Conservation (phyloP, 805 yeast species). For the Isabelozyma rhagii region DNA sequence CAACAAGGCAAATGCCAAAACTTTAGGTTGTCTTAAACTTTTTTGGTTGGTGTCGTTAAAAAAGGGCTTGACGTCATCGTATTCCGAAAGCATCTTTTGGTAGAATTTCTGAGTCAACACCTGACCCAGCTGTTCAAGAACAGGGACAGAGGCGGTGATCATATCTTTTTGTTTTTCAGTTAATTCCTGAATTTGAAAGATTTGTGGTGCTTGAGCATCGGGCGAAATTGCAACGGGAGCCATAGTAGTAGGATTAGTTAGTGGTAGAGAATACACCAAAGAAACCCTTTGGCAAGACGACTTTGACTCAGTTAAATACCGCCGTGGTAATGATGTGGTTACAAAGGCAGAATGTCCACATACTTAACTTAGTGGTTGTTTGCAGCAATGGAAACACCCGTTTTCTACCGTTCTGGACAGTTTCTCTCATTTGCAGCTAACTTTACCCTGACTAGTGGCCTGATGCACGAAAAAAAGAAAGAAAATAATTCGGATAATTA, state of each 20-base stretch:
- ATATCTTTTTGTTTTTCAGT: slow-evolving; percentile 25
- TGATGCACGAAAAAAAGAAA: not conserved
- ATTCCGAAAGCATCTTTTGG: slow-evolving; percentile 47
- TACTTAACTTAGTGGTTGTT: no score
- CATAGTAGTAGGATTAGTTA: not conserved
- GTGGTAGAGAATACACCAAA: not conserved
- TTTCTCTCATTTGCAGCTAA: not conserved
- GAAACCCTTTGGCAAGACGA: no score
- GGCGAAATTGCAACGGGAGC: not conserved
- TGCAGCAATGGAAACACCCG: not conserved
- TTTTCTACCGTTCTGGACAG: not conserved
- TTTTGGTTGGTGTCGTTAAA: slow-evolving; percentile 61
- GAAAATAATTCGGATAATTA: no score
- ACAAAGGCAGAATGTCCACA: no score
- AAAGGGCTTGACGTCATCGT: slow-evolving; percentile 55
- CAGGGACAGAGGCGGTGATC: slow-evolving; percentile 52
- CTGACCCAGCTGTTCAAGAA: slow-evolving; percentile 53
- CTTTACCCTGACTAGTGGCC: not conserved
- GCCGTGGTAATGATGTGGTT: no score
- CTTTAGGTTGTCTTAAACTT: slow-evolving; percentile 55
- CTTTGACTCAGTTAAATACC: no score
- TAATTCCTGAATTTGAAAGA: slow-evolving; percentile 25
- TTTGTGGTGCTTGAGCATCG: slow-evolving; percentile 7
- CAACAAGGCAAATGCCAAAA: slow-evolving; percentile 59
- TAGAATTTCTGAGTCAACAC: slow-evolving; percentile 55